Evolutionary conservation across 75 land plant genomes (phyloP).

Genomic region (Sequoiadendron giganteum): DNA sequence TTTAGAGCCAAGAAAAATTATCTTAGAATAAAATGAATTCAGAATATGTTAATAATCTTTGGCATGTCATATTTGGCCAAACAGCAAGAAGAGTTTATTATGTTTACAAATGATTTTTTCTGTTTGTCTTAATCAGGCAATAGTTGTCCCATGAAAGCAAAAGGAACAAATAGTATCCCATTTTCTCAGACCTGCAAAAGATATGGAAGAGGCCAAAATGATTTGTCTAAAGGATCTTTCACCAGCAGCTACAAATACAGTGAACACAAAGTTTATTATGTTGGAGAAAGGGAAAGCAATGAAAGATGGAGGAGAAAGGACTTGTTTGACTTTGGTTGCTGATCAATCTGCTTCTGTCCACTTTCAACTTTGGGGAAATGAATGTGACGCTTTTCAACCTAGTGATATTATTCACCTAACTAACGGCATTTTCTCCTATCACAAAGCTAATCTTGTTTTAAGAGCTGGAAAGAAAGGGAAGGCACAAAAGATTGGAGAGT

Average conservation of each 20-base stretch:
- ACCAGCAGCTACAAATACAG: conserved; percentile 71
- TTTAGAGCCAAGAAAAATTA: not conserved
- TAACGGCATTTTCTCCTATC: conserved; percentile 77
- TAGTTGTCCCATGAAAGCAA: not conserved
- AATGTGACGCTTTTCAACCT: conserved; percentile 77
- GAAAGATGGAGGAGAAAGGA: conserved; percentile 47
- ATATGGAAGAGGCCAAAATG: conserved; percentile 9
- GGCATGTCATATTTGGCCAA: not conserved
- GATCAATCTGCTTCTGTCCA: conserved; percentile 87
- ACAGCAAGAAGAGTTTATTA: not conserved
- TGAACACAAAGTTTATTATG: conserved; percentile 76
- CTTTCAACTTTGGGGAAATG: conserved; percentile 83
- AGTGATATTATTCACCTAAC: conserved; percentile 73
- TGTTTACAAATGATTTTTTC: not conserved
- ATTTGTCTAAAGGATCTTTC: conserved; percentile 57
- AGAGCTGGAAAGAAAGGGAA: conserved; percentile 89
- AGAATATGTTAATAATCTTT: not conserved
- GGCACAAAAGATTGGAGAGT: conserved; percentile 80
- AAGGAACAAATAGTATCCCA: not conserved
- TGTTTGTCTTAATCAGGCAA: not conserved
- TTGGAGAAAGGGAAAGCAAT: conserved; percentile 60
- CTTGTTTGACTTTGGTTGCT: conserved; percentile 65
- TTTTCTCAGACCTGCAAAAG: not conserved
- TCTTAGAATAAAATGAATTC: not conserved
- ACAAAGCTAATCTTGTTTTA: conserved; percentile 51